Base-by-base conservation (phyloP, 1,284 basidiomycete species). In the Trametes sp. region DNA sequence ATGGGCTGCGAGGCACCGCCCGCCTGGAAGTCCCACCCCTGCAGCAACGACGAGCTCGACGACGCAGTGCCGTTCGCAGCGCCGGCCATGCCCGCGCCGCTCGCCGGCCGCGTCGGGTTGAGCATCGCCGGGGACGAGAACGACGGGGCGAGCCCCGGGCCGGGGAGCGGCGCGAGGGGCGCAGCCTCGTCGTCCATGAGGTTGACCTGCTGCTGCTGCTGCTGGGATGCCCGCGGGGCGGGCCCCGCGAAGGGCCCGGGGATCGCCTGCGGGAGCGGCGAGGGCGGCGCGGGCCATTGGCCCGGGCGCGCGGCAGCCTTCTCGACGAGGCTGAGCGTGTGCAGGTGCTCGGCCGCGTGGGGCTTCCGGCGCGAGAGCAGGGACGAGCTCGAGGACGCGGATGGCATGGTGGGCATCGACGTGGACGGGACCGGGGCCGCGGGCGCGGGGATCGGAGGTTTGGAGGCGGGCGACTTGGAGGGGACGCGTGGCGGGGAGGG, bases 281-380 rank as follows among this genome's bases (percentile, higher is more conserved):
- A 85, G 1, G 83, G 79, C 11, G 87, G 84, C 26, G 85, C 82
- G n/a, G 87, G 87, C 89, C 89, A 90, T 54, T 78, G 61, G 11
- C 87, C 87, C 5, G 73, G 74, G 21, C 78, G 78, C 7, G 85
- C 73, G 10, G 86, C 85, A 9, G 84, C 87, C 19, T 74, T 74
- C 64, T 85, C 81, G 61, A 90, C 72, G 26, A 90, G 74, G 66
- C 80, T 86, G 66, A 82, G 72, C 6, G 87, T 87, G 55, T 85
- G 83, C 61, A 80, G 78, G 68, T 86, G 87, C 54, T 80, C 79
- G 8, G 79, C 78, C 14, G 60, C 55, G 36, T 67, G 62, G 16
- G 62, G 62, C 46, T 56, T 66, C 48, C 60, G 56, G 36, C 57
- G 65, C 50, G 54, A 53, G 33, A 60, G 60, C 21, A 65, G 59